Percentiles rank a stretch among this genome's conserved stretches.
Evolutionary conservation across 1,139 yeast genomes (phyloP).

Genomic region (Spathaspora sp.): DNA sequence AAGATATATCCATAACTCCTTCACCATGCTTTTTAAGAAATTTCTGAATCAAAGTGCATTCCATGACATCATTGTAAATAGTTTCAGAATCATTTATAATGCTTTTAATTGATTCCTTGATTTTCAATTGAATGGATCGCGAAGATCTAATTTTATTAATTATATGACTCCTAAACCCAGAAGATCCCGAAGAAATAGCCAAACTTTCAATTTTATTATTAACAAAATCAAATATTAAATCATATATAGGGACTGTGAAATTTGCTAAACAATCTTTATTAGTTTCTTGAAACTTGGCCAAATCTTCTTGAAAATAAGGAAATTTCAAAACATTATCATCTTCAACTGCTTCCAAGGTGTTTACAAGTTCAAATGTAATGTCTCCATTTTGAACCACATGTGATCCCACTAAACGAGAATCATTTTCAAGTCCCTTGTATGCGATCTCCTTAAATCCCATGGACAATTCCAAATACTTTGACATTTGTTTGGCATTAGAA

Average conservation of each 20-base stretch:
- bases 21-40: conserved; percentile 69
- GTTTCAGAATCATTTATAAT: conserved; percentile 21
- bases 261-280: conserved; percentile 12
- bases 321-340: conserved; percentile 16
- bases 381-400: conserved; percentile 63
- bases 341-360: conserved; percentile 20
- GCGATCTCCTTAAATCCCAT: conserved; percentile 70
- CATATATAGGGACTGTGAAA: conserved; percentile 18
- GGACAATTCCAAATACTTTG: conserved; percentile 50
- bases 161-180: conserved; percentile 12
- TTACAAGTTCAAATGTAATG: conserved; percentile 51
- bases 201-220: conserved; percentile 17
- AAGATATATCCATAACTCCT: conserved; percentile 72
- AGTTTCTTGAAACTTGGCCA: conserved; percentile 8
- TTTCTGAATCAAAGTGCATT: conserved; percentile 27
- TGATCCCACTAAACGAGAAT: conserved; percentile 52
- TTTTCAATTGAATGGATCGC: conserved; percentile 12
- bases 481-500: conserved; percentile 67
- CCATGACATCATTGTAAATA: conserved; percentile 22
- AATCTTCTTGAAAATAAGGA: conserved; percentile 17
- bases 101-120: conserved; percentile 15
- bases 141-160: conserved; percentile 18
- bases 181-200: conserved; percentile 2
- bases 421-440: conserved; percentile 66
- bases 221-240: conserved; percentile 20